Conservation (phyloP, 2,329 filamentous ascomycete species). For the Talaromyces sp. region DNA sequence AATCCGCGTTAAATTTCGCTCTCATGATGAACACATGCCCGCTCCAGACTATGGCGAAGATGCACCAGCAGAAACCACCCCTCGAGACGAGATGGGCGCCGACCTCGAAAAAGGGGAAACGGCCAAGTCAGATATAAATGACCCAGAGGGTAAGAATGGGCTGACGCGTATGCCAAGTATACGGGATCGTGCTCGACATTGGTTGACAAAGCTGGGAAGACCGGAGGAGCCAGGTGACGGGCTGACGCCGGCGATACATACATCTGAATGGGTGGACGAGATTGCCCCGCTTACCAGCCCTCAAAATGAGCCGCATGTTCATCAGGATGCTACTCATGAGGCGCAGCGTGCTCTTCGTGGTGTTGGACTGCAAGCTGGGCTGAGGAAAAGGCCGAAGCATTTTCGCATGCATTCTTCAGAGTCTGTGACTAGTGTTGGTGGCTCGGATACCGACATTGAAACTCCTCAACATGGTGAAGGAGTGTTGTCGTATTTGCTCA, state of each 20-base stretch:
- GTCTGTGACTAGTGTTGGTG: conserved; percentile 10
- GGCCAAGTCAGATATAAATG: conserved; percentile 11
- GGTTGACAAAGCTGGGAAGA: conserved; percentile 15
- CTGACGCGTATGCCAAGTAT: conserved; percentile 7
- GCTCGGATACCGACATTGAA: conserved; percentile 18
- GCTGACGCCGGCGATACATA: conserved; percentile 8
- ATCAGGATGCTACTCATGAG: conserved; percentile 21
- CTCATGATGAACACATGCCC: conserved; percentile 16
- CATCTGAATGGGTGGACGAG: conserved; percentile 13
- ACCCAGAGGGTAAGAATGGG: conserved; percentile 12
- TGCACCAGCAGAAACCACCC: not conserved
- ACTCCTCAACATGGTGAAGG: conserved; percentile 29
- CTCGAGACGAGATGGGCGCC: conserved; percentile 1
- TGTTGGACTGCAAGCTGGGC: conserved; percentile 27
- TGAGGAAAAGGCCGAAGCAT: conserved; percentile 20
- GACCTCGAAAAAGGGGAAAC: conserved; percentile 18
- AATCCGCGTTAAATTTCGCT: conserved; percentile 17
- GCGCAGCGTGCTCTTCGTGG: conserved; percentile 34
- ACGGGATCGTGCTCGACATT: conserved; percentile 17
- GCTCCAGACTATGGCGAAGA: conserved; percentile 16
- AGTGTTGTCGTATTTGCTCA: conserved; percentile 32
- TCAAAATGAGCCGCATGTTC: not conserved
- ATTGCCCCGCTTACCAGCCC: not conserved
- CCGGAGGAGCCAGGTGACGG: conserved; percentile 20
- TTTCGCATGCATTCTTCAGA: conserved; percentile 18